phyloP scores from a whole-genome alignment of 805 yeast species.

The Suhomyces kilbournensis region DNA sequence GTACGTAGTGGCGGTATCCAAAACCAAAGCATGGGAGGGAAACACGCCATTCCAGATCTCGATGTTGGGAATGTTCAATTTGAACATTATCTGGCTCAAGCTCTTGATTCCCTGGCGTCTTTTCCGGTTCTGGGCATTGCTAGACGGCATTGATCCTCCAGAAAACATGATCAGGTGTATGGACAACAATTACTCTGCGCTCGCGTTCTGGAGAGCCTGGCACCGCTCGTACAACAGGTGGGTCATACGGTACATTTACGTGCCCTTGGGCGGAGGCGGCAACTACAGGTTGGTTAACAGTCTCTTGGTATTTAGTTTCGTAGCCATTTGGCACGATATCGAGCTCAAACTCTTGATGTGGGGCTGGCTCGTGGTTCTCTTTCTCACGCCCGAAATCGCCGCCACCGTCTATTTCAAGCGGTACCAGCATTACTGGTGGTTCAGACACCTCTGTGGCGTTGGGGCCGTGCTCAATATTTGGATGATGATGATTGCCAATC shows the following conservation, averaged over 20 bases:
- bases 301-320: slow-evolving; percentile 86
- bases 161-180: slow-evolving; percentile 97
- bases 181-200: slow-evolving; percentile 87
- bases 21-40: slow-evolving; percentile 84
- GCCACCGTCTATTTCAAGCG: slow-evolving; percentile 47
- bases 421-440: slow-evolving; percentile 58
- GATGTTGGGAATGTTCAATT: slow-evolving; percentile 88
- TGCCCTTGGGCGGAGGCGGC: slow-evolving; percentile 85
- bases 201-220: slow-evolving; percentile 99
- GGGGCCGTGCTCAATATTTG: slow-evolving; percentile 91
- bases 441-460: slow-evolving; percentile 73
- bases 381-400: slow-evolving; percentile 79
- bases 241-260: slow-evolving; percentile 83
- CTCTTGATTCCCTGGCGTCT: slow-evolving; percentile 93
- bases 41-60: slow-evolving; percentile 90
- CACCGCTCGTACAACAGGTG: slow-evolving; percentile 91
- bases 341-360: slow-evolving; percentile 81
- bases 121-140: slow-evolving; percentile 85
- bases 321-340: slow-evolving; percentile 98
- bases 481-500: slow-evolving; percentile 97
- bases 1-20: slow-evolving; percentile 91
- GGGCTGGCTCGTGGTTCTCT: slow-evolving; percentile 94
- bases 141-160: slow-evolving; percentile 95
- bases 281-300: slow-evolving; percentile 69
- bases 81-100: slow-evolving; percentile 91